phyloP scores from a whole-genome alignment of 2,329 filamentous ascomycete genomes.

The Ophiostoma sp. region DNA sequence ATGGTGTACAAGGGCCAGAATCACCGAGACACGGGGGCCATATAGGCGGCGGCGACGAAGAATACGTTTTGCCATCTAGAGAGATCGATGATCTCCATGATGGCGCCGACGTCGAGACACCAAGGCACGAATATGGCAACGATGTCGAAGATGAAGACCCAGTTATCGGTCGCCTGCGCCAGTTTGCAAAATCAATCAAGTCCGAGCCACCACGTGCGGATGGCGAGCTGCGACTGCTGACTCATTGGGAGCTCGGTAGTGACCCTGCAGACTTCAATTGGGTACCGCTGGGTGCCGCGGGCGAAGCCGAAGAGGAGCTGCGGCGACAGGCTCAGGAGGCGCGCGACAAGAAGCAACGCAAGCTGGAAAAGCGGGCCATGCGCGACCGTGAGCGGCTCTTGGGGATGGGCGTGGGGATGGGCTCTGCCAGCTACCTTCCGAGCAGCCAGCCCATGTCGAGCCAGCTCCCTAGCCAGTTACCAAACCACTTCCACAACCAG shows the following conservation, averaged over 20 bases:
- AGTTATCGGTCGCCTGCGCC: constrained; percentile 33
- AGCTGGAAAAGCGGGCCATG: constrained; percentile 29
- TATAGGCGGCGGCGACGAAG: background rate
- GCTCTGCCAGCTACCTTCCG: background rate
- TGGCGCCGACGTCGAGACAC: background rate
- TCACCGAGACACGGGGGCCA: background rate
- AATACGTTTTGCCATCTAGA: constrained; percentile 6
- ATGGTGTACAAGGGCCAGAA: background rate
- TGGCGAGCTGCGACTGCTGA: constrained; percentile 31
- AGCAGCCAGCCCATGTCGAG: constrained; percentile 2
- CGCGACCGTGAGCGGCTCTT: constrained; percentile 27
- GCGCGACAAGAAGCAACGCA: constrained; percentile 29
- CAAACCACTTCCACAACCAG: background rate
- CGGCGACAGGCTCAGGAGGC: constrained; percentile 25
- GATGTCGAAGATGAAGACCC: constrained; percentile 26
- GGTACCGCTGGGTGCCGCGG: constrained; percentile 23
- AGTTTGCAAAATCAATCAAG: constrained; percentile 33
- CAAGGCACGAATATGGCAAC: constrained; percentile 4
- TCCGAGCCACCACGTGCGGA: constrained; percentile 28
- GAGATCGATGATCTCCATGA: background rate
- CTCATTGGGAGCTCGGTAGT: constrained; percentile 35
- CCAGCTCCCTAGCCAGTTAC: background rate
- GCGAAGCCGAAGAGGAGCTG: constrained; percentile 22
- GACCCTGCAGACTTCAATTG: constrained; percentile 35
- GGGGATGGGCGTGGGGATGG: constrained; percentile 16